phyloP scores from a whole-genome alignment of 441 rosid genomes.

The Aquilaria agallochum region DNA sequence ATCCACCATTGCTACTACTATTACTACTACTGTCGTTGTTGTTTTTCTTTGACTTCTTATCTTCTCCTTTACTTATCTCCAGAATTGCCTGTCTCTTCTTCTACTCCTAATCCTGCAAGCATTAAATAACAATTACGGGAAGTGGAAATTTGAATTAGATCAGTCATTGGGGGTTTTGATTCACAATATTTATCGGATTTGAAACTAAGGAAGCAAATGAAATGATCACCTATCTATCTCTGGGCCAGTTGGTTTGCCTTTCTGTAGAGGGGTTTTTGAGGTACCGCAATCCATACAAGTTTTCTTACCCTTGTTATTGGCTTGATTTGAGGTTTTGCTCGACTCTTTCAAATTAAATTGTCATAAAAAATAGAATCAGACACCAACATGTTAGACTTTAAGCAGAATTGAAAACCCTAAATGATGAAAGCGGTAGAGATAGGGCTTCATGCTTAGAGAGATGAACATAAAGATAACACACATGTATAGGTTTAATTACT shows the following conservation, averaged over 20 bases:
- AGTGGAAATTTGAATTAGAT: neutral
- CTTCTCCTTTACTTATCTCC: slow-evolving; percentile 39
- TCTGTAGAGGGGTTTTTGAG: slow-evolving; percentile 83
- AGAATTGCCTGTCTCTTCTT: slow-evolving; percentile 47
- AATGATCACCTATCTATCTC: slow-evolving; percentile 35
- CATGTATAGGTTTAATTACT: no score
- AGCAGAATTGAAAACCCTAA: no score
- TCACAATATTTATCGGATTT: neutral
- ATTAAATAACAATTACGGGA: slow-evolving; percentile 74
- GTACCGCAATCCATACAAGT: slow-evolving; percentile 92
- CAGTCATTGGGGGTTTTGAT: neutral
- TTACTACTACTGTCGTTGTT: neutral
- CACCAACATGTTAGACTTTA: no score
- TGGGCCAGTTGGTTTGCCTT: slow-evolving; percentile 95
- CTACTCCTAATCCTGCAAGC: slow-evolving; percentile 88
- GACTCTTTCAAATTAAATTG: slow-evolving; percentile 40
- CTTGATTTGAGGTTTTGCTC: slow-evolving; percentile 22
- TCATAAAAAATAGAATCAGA: no score
- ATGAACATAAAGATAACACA: no score
- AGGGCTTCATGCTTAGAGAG: no score
- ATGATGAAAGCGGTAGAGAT: no score
- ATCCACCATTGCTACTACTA: neutral
- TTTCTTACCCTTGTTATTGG: slow-evolving; percentile 43
- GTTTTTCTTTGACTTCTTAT: slow-evolving; percentile 38
- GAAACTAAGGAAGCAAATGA: slow-evolving; percentile 2